Evolutionary conservation across 2,329 filamentous ascomycete species (phyloP), one percentile per base, ranked within the genome.

Genomic region (Colletotrichum lindemuthianum): DNA sequence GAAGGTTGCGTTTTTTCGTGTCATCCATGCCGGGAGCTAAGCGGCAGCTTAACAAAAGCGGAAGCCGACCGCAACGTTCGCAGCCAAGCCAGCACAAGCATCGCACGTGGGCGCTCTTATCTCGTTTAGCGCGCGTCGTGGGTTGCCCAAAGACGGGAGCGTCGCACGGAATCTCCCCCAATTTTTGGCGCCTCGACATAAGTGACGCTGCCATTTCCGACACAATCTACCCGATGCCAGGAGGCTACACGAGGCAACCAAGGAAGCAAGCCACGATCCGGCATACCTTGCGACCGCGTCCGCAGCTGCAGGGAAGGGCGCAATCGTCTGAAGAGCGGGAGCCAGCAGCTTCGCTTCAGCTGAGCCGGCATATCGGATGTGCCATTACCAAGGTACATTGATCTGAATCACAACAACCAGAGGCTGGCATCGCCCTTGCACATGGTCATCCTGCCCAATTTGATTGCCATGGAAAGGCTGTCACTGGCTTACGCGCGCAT

Each of bases 181-280:
- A 12, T 4, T 24, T 32, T 33, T 16, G n/a, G 49, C 24, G 41
- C 32, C n/a, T 41, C 37, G 49, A 55, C 33, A 48, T 48, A 49
- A 48, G 11, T 33, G 36, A 43, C 37, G 59, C 16, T 36, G 47
- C 41, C 59, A 58, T 51, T 11, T 36, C 53, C 34, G 12, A 15
- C 15, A 44, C 55, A 59, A 49, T 48, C 43, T 49, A 59, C 41
- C 8, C 50, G 43, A 15, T 54, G 60, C 60, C 13, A 33, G 32
- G 40, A 33, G 37, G 56, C 37, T 45, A 44, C 33, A 60, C 44
- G 33, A 64, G 32, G 7, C 9, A 34, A 33, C 11, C 33, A 53
- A 47, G 15, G 33, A n/a, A 8, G 37, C 49, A 60, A 60, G 60
- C 56, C 60, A 55, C 44, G 57, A 60, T 50, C 49, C 16, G 44